Evolutionary conservation across 352 stramenopile species (phyloP).

Genomic region (Phytopythium cucurbitacearum): DNA sequence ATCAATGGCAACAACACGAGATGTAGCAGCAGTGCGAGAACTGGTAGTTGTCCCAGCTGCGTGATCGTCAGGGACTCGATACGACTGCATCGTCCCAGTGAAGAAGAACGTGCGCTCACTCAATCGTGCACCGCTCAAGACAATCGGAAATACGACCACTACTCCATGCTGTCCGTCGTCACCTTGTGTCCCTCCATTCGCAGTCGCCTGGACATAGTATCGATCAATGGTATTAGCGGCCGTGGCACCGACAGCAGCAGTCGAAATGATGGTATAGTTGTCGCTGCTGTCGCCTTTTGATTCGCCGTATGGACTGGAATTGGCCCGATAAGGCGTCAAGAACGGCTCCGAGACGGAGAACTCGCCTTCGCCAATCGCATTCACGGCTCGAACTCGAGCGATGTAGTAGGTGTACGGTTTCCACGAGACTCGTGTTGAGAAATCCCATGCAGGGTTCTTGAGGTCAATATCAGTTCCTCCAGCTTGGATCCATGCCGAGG

Average conservation of each 20-base stretch:
- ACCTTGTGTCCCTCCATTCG: slow-evolving; percentile 29
- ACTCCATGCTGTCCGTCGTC: slow-evolving; percentile 40
- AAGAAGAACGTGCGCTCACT: slow-evolving; percentile 46
- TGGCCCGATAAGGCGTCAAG: slow-evolving; percentile 26
- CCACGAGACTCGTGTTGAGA: slow-evolving; percentile 6
- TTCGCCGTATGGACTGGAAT: background rate
- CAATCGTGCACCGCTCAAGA: slow-evolving; percentile 32
- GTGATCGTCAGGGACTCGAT: slow-evolving; percentile 20
- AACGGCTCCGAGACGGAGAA: slow-evolving; percentile 29
- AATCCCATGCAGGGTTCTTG: slow-evolving; percentile 1
- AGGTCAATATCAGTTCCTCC: background rate
- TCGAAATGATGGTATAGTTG: background rate
- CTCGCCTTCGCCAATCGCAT: slow-evolving; percentile 13
- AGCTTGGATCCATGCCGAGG: slow-evolving; percentile 42
- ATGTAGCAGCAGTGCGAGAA: slow-evolving; percentile 1
- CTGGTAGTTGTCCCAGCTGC: slow-evolving; percentile 4
- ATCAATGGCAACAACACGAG: slow-evolving; percentile 56
- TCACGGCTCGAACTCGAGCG: slow-evolving; percentile 33
- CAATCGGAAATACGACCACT: slow-evolving; percentile 60
- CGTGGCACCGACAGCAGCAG: slow-evolving; percentile 19
- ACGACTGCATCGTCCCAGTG: slow-evolving; percentile 19
- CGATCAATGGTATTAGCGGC: slow-evolving; percentile 44
- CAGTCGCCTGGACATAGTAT: slow-evolving; percentile 62
- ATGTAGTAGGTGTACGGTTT: slow-evolving; percentile 36
- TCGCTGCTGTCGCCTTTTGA: background rate